phyloP scores from a whole-genome alignment of 176 grass and related monocot genomes.

The Hordeum vulgare region MorexV3_pseudomolecules_assembly NC_058524.1:502381828-502382327 shows the following conservation, averaged over 20 bases:
- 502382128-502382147: conserved; percentile 53
- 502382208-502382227: conserved; percentile 63
- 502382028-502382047: conserved; percentile 32
- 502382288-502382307: conserved; percentile 58
- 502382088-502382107: conserved; percentile 55
- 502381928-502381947: conserved; percentile 59
- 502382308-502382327: conserved; percentile 34
- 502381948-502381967: conserved; percentile 63
- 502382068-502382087: conserved; percentile 57
- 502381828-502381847: conserved; percentile 77
- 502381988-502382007: background rate
- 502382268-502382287: conserved; percentile 79
- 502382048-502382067: conserved; percentile 58
- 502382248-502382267: conserved; percentile 63
- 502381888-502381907: conserved; percentile 89
- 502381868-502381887: conserved; percentile 90
- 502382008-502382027: conserved; percentile 13
- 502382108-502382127: conserved; percentile 63
- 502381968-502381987: conserved; percentile 11
- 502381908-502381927: conserved; percentile 54
- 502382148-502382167: conserved; percentile 71
- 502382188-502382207: conserved; percentile 34
- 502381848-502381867: conserved; percentile 89
- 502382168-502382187: conserved; percentile 38
- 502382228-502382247: conserved; percentile 70